These are phyloP conservation scores for Hymenoscyphus occultus DNA, from an alignment of 2,329 filamentous ascomycete species.

Conservation along the genomic window DNA sequence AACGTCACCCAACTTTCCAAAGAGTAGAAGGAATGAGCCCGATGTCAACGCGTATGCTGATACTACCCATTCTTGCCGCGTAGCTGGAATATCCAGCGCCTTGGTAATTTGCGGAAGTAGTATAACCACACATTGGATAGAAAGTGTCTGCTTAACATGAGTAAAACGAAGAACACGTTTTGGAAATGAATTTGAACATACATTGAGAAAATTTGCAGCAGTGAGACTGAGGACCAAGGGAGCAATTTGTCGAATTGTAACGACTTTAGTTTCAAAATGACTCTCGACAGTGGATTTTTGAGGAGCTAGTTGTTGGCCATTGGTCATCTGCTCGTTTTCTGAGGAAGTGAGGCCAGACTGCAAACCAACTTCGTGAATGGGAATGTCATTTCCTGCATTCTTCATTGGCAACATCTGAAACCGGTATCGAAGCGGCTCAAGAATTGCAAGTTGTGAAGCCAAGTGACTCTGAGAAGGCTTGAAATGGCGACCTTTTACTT, in stretches of 20 bases:
- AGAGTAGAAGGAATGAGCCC: slow-evolving; percentile 48
- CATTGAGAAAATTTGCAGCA: slow-evolving; percentile 30
- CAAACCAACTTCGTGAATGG: background rate
- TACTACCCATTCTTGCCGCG: slow-evolving; percentile 35
- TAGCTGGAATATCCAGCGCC: slow-evolving; percentile 32
- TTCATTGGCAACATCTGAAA: too few species aligned
- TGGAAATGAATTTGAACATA: slow-evolving; percentile 12
- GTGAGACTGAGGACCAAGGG: slow-evolving; percentile 30
- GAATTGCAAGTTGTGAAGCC: too few species aligned
- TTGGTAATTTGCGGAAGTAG: slow-evolving; percentile 40
- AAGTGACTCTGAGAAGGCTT: too few species aligned
- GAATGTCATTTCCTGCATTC: too few species aligned
- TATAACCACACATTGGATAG: slow-evolving; percentile 58
- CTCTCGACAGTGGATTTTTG: slow-evolving; percentile 11
- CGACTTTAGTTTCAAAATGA: slow-evolving; percentile 16
- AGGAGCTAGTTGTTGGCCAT: slow-evolving; percentile 8
- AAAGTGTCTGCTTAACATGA: slow-evolving; percentile 46
- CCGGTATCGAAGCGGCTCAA: too few species aligned
- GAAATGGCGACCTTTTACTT: too few species aligned
- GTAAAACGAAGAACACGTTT: background rate
- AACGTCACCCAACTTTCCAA: slow-evolving; percentile 50
- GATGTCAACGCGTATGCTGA: slow-evolving; percentile 42
- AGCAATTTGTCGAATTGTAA: slow-evolving; percentile 30
- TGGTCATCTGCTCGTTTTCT: slow-evolving; percentile 9
- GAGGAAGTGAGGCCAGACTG: background rate